phyloP scores from a whole-genome alignment of 1,284 basidiomycete species.

The Stygiomarasmius scandens region DNA sequence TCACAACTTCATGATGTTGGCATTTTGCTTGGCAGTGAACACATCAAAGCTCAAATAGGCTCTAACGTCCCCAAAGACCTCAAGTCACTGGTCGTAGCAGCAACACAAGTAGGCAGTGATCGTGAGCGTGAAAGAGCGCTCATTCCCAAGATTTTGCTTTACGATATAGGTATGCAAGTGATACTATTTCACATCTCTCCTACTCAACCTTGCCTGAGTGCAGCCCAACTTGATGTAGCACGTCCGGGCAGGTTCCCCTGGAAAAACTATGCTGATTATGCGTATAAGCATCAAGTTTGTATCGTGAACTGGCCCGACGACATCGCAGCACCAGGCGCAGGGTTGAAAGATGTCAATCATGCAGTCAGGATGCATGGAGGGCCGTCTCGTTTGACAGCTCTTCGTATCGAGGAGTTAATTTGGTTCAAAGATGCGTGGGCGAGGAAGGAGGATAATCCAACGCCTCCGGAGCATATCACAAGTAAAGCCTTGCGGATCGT shows the following conservation, averaged over 20 bases:
- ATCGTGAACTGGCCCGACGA: background rate
- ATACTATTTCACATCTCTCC: background rate
- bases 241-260: background rate
- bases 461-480: background rate
- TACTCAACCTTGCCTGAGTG: background rate
- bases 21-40: background rate
- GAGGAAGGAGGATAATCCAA: no score
- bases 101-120: background rate
- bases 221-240: background rate
- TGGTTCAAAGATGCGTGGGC: background rate
- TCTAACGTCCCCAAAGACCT: background rate
- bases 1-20: background rate
- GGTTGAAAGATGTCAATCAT: background rate
- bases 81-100: background rate
- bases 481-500: background rate
- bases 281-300: background rate
- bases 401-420: background rate
- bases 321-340: background rate
- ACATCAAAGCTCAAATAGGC: background rate
- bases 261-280: background rate
- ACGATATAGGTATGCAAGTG: background rate
- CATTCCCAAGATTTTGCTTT: background rate
- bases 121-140: background rate
- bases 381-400: background rate
- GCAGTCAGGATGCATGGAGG: background rate